These are phyloP conservation scores for Bretschneidera sinensis DNA, from an alignment of 345 rosid species.

Conservation along the genomic window DNA sequence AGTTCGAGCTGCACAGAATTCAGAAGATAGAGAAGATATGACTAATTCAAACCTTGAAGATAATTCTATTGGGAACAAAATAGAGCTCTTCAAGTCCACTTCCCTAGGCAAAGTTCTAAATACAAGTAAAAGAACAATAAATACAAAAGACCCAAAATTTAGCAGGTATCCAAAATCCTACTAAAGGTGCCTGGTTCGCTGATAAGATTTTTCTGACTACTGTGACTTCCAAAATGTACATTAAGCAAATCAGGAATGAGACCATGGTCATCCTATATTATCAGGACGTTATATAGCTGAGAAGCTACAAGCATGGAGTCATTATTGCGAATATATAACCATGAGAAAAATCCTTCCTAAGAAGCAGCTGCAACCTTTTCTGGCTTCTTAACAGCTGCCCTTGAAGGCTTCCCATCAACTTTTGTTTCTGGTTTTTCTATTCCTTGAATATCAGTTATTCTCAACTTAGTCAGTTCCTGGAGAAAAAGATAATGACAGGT, in stretches of 20 bases:
- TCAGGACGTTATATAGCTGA: not conserved
- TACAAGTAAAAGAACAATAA: constrained; percentile 17
- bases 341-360: constrained; percentile 24
- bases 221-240: constrained; percentile 25
- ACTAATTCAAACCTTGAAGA: constrained; percentile 1
- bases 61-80: constrained; percentile 7
- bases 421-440: constrained; percentile 58
- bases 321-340: not conserved
- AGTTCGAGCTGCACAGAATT: too few species aligned
- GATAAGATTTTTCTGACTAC: constrained; percentile 15
- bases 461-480: constrained; percentile 92
- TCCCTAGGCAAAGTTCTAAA: not conserved
- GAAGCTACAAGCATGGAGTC: not conserved
- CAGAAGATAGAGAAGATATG: not conserved
- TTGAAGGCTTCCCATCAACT: constrained; percentile 33
- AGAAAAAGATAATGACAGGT: constrained; percentile 8
- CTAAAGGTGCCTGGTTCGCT: constrained; percentile 8
- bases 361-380: constrained; percentile 55
- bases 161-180: constrained; percentile 14
- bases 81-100: not conserved
- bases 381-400: constrained; percentile 33
- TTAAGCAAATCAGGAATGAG: constrained; percentile 4
- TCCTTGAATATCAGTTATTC: constrained; percentile 90
- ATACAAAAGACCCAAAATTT: constrained; percentile 16
- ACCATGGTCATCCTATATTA: not conserved